A percentile compares a stretch with the other conserved stretches of the same genome.
Evolutionary conservation across 768 basidiomycete genomes (phyloP).

Genomic region (Trametes cubensis): DNA sequence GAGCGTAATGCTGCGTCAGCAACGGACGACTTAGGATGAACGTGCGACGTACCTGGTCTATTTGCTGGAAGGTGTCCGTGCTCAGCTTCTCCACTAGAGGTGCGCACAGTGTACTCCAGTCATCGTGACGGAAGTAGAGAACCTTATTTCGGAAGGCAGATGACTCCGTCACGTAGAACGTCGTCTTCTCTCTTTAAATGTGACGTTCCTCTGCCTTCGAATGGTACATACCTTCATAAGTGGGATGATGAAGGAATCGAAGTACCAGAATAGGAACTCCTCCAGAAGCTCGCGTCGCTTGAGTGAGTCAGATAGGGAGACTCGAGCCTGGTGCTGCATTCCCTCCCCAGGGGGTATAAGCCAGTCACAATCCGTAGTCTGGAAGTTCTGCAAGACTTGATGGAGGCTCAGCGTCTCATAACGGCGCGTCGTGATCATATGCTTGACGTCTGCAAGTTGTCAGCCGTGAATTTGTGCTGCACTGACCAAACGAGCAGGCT

Average conservation of each 20-base stretch:
- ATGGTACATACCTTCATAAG: conserved; percentile 65
- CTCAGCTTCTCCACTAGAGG: conserved; percentile 82
- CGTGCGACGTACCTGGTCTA: conserved; percentile 58
- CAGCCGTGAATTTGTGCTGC: background rate
- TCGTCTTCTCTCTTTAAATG: conserved; percentile 57
- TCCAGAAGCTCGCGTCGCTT: conserved; percentile 83
- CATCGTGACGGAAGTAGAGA: conserved; percentile 92
- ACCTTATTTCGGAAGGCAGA: conserved; percentile 80
- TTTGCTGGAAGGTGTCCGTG: conserved; percentile 65
- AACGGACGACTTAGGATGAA: background rate
- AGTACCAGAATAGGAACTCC: conserved; percentile 94
- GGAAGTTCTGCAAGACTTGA: conserved; percentile 73
- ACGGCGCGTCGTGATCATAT: conserved; percentile 76
- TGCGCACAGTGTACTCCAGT: conserved; percentile 82
- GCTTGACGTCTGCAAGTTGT: conserved; percentile 59
- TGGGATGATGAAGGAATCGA: conserved; percentile 80
- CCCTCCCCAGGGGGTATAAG: conserved; percentile 50
- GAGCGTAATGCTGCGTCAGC: background rate
- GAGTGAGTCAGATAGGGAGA: conserved; percentile 64
- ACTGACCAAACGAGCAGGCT: conserved; percentile 25
- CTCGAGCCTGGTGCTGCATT: conserved; percentile 46
- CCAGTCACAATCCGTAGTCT: conserved; percentile 80
- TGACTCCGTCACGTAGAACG: conserved; percentile 94
- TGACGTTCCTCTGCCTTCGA: background rate
- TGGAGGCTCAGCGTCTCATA: conserved; percentile 83